Conservation (phyloP, 2,329 filamentous ascomycete species). For the Fusarium coffeatum region DNA sequence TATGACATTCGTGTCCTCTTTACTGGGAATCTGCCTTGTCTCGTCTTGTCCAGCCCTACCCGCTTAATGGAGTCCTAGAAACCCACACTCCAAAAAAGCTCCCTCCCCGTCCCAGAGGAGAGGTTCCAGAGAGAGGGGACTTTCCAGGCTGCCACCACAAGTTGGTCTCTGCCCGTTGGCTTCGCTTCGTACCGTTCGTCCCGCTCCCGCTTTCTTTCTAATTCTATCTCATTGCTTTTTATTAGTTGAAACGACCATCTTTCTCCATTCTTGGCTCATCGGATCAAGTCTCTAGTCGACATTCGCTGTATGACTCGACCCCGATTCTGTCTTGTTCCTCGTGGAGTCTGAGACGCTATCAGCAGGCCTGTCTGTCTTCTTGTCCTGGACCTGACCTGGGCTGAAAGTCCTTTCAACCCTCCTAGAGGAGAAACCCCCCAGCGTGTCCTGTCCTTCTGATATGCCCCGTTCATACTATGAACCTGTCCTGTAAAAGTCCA, state of each 20-base stretch:
- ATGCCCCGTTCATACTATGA: conserved; percentile 30
- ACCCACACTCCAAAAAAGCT: conserved; percentile 17
- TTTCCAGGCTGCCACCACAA: conserved; percentile 13
- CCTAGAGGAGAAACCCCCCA: conserved; percentile 31
- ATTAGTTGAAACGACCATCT: conserved; percentile 10
- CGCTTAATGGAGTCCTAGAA: conserved; percentile 18
- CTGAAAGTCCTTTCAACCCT: conserved; percentile 41
- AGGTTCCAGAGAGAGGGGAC: conserved; percentile 5
- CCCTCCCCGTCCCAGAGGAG: conserved; percentile 15
- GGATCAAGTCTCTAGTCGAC: conserved; percentile 24
- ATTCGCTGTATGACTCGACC: conserved; percentile 44
- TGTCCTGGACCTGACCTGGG: conserved; percentile 21
- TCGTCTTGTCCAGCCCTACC: conserved; percentile 33
- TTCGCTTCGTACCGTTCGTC: conserved; percentile 46
- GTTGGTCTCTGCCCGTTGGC: conserved; percentile 18
- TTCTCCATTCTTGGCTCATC: conserved; percentile 20
- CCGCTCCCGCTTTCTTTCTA: conserved; percentile 40
- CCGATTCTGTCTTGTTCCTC: conserved; percentile 41
- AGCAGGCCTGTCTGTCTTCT: conserved; percentile 52
- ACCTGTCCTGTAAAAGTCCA: conserved; percentile 36
- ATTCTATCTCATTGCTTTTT: conserved; percentile 6
- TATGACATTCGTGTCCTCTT: conserved; percentile 8
- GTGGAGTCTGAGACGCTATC: conserved; percentile 57
- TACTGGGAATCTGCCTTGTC: conserved; percentile 27
- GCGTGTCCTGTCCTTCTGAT: conserved; percentile 45